Evolutionary conservation across 2,329 filamentous ascomycete species (phyloP).

Genomic region (Trichoderma lentiforme): DNA sequence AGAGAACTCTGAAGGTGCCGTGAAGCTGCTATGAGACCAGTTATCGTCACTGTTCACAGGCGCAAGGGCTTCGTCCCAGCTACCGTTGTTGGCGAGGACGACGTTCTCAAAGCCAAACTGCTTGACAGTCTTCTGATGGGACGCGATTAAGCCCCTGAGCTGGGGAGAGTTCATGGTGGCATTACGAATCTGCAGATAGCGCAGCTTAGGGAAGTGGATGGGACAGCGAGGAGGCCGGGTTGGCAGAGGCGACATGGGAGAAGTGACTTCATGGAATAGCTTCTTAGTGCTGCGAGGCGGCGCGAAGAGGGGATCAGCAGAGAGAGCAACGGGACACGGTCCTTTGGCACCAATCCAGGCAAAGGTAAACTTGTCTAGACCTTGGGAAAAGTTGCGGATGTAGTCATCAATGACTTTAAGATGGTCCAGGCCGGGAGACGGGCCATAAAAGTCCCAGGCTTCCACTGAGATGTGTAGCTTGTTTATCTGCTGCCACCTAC

Average conservation of each 20-base stretch:
- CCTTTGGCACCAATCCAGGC: constrained; percentile 74
- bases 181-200: constrained; percentile 69
- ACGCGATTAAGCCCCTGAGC: constrained; percentile 64
- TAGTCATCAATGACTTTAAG: constrained; percentile 80
- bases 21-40: constrained; percentile 34
- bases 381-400: constrained; percentile 64
- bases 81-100: constrained; percentile 62
- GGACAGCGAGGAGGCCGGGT: constrained; percentile 49
- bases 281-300: constrained; percentile 52
- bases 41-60: constrained; percentile 53
- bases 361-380: constrained; percentile 69
- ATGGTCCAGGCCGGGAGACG: constrained; percentile 63
- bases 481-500: constrained; percentile 74
- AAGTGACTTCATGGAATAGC: constrained; percentile 62
- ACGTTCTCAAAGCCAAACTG: constrained; percentile 82
- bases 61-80: constrained; percentile 79
- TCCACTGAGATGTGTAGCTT: constrained; percentile 72
- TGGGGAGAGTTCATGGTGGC: constrained; percentile 67
- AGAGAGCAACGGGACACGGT: constrained; percentile 68
- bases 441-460: constrained; percentile 60
- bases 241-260: constrained; percentile 61
- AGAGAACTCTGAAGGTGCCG: constrained; percentile 31
- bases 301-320: constrained; percentile 67
- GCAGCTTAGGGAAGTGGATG: constrained; percentile 64
- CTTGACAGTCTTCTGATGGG: constrained; percentile 64